Evolutionary conservation across 768 basidiomycete genomes (phyloP).

Genomic region (Boletus huronensis): DNA sequence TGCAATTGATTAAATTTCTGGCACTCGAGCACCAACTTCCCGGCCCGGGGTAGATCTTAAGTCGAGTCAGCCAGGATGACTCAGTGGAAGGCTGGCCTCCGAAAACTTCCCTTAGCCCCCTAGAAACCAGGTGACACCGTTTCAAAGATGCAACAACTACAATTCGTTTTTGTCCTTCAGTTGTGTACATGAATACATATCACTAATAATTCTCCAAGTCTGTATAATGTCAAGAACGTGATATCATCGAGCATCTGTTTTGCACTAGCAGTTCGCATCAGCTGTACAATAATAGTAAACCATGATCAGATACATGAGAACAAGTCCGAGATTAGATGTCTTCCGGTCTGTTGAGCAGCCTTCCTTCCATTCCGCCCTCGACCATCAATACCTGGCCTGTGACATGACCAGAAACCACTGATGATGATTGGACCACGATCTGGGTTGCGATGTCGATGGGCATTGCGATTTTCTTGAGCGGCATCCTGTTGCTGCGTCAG

Average conservation of each 20-base stretch:
- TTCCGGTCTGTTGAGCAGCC: neutral
- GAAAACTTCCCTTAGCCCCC: no score
- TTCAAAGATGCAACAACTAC: neutral
- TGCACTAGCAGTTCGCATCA: neutral
- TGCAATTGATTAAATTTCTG: no score
- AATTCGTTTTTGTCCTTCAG: no score
- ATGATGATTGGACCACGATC: constrained; percentile 55
- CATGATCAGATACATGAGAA: neutral
- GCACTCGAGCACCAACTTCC: no score
- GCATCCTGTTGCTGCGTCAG: constrained; percentile 41
- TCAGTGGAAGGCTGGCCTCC: no score
- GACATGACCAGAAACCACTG: constrained; percentile 61
- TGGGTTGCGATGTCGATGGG: constrained; percentile 63
- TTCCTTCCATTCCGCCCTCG: neutral
- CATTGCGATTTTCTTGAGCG: constrained; percentile 63
- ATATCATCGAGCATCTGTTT: neutral
- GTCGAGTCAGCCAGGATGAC: no score
- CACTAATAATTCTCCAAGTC: neutral
- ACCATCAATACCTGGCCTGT: neutral
- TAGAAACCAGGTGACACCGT: no score
- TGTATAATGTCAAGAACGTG: neutral
- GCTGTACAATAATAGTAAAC: neutral
- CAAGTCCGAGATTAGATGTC: neutral
- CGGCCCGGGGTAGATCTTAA: no score
- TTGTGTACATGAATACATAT: neutral